Base-by-base conservation (phyloP, 2,329 filamentous ascomycete species). In the Thielaviopsis ethacetica region DNA sequence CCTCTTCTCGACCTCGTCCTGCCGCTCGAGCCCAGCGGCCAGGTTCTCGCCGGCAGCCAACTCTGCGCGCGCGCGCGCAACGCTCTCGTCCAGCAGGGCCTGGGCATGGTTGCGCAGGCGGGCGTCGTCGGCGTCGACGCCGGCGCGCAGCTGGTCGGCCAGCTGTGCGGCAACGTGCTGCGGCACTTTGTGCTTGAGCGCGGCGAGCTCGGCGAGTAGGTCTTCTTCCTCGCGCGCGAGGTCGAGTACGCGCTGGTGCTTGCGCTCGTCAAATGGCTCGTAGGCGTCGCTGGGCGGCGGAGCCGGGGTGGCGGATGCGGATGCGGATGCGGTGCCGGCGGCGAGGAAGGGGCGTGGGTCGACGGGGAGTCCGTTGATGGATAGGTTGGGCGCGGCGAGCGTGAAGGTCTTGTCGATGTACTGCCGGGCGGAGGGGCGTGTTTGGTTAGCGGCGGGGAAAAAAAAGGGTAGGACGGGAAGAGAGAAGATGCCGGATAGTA, bases 221-320 rank as follows among this genome's bases (percentile, higher is more conserved):
- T 80, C 80, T 66, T 84, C 81, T 64, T 85, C 82, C 61, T 82
- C 75, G 61, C 77, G 73, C 62, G 79, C 75, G n/a, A 84, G 75
- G 44, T 79, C 76, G 66, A 81, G 79, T 63, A 83, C 78, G 64
- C 75, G 76, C 62, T 75, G 73, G 65, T 81, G 80, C 64, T 79
- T 76, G 67, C 78, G 77, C 3, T 72, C 69, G 71, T 84, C 79
- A 65, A 83, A 83, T 34, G 81, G 76, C 64, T 82, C 80, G 71
- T 80, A 81, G 61, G 71, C 69, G 52, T 73, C 71, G 26, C 73
- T 69, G 4, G 70, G 68, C 22, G 54, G 24, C 21, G 65, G 60
- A 24, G 68, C 66, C n/a, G n/a, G n/a, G n/a, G n/a, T n/a, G n/a
- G n/a, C n/a, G n/a, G n/a, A n/a, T n/a, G n/a, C n/a, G n/a, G n/a